phyloP scores from a whole-genome alignment of 1,284 basidiomycete genomes.

The Fomitopsis palustris region DNA sequence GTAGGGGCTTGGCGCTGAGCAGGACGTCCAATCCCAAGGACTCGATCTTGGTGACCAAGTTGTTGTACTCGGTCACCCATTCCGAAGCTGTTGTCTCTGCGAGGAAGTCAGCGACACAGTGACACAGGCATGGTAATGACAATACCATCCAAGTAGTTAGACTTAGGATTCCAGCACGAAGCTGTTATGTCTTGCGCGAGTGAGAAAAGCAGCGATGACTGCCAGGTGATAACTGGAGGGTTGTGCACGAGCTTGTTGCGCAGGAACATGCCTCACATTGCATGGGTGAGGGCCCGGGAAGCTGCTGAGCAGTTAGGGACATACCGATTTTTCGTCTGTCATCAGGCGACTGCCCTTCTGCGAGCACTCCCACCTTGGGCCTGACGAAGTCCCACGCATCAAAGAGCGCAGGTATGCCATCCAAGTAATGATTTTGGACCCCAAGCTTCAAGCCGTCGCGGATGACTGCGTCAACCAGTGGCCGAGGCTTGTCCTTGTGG shows the following conservation, averaged over 20 bases:
- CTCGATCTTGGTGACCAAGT: conserved; percentile 56
- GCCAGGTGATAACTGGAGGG: conserved; percentile 64
- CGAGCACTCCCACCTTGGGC: conserved; percentile 28
- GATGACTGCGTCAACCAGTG: conserved; percentile 68
- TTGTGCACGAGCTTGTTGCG: conserved; percentile 68
- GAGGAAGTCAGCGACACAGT: background rate
- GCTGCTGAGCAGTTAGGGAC: conserved; percentile 12
- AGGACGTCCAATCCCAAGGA: conserved; percentile 57
- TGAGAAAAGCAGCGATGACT: conserved; percentile 70
- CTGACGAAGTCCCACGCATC: conserved; percentile 47
- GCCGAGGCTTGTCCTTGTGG: conserved; percentile 57
- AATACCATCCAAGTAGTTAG: conserved; percentile 47
- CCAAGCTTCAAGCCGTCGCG: conserved; percentile 85
- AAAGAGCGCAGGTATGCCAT: conserved; percentile 73
- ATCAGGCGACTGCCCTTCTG: conserved; percentile 27
- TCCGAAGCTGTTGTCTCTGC: conserved; percentile 29
- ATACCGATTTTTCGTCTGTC: conserved; percentile 61
- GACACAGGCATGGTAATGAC: conserved; percentile 4
- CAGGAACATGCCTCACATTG: conserved; percentile 54
- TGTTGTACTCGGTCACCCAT: conserved; percentile 62
- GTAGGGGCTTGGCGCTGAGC: conserved; percentile 67
- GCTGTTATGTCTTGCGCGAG: conserved; percentile 69
- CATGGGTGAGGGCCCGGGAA: background rate
- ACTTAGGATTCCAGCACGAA: conserved; percentile 39
- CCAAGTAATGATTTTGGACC: conserved; percentile 71